Percentiles rank a stretch among this genome's conserved stretches.
These are phyloP conservation scores for Pseudoneurospora amorphoporcata DNA, from an alignment of 495 filamentous ascomycete species.

Conservation along the genomic window DNA sequence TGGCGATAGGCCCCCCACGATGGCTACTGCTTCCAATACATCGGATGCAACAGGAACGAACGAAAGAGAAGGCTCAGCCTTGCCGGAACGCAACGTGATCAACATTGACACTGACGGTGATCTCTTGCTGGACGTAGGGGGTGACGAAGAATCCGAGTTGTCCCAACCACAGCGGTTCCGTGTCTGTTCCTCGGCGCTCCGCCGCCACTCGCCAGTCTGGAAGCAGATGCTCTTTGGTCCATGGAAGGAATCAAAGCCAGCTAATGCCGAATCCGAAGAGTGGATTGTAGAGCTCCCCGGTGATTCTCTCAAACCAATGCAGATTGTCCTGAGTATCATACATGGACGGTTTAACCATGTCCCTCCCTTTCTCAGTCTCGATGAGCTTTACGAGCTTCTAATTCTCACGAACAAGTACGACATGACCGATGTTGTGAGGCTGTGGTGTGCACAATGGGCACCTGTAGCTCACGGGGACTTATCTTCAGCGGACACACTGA, in stretches of 20 bases:
- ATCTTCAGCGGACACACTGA: background rate
- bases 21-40: background rate
- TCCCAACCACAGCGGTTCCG: conserved; percentile 1
- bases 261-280: background rate
- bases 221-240: conserved; percentile 18
- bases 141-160: background rate
- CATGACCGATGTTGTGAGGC: conserved; percentile 12
- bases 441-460: conserved; percentile 15
- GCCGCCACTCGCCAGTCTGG: conserved; percentile 18
- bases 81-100: background rate
- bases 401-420: conserved; percentile 23
- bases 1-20: background rate
- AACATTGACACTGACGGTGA: conserved; percentile 1
- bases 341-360: conserved; percentile 15
- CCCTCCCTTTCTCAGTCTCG: conserved; percentile 5
- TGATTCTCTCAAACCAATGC: background rate
- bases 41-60: background rate
- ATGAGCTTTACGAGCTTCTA: conserved; percentile 14
- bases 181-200: conserved; percentile 16
- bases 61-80: fast-evolving
- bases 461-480: background rate
- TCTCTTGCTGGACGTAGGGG: background rate
- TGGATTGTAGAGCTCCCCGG: conserved; percentile 22
- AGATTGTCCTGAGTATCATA: conserved; percentile 15
- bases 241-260: conserved; percentile 18